Evolutionary conservation across 2,329 filamentous ascomycete genomes (phyloP), one percentile per base, ranked within the genome.

Genomic region (Blumeriella jaapii): DNA sequence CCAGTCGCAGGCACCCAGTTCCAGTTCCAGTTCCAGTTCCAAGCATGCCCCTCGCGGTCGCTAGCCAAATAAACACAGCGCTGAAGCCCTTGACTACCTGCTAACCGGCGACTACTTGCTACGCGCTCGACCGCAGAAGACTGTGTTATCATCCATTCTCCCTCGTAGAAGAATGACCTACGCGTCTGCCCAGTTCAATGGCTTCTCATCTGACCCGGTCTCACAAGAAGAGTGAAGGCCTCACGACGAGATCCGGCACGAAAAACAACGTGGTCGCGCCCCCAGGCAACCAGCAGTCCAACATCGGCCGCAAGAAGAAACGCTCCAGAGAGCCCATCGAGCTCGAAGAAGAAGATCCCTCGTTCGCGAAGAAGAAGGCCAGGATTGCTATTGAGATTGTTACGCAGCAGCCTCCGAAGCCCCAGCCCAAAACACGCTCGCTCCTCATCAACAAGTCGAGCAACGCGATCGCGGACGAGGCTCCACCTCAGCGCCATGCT

Each of bases 321-420:
- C 40, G 42, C 24, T 29, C 34, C 11, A 30, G 38, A 13, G 34
- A 31, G 9, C 10, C 47, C 54, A 54, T 49, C 49, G 58, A 49
- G 45, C 31, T 25, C 39, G 61, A 64, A 29, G 64, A 64, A 29
- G 64, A 69, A 36, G 56, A 60, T 48, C 63, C 67, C 42, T 53
- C 57, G 31, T 48, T 62, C 29, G 59, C 60, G 36, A 51, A 59
- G 40, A 75, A 74, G 57, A 67, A 62, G 54, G 55, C 63, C 34
- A 59, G 65, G 42, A 67, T 74, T 48, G 59, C 67, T 15, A 66
- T 73, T 44, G 69, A 74, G 49, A 69, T 74, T 30, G 54, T 65
- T 5, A 19, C 39, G 18, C n/a, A 27, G 15, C 45, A 60, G 4
- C 25, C 25, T 14, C n/a, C 25, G 8, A 53, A 57, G 41, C 44